A percentile compares a stretch with the other conserved stretches of the same genome.
These are phyloP conservation scores for Quercus mongolica DNA, from an alignment of 306 rosid genomes.

Conservation along the genomic window DNA sequence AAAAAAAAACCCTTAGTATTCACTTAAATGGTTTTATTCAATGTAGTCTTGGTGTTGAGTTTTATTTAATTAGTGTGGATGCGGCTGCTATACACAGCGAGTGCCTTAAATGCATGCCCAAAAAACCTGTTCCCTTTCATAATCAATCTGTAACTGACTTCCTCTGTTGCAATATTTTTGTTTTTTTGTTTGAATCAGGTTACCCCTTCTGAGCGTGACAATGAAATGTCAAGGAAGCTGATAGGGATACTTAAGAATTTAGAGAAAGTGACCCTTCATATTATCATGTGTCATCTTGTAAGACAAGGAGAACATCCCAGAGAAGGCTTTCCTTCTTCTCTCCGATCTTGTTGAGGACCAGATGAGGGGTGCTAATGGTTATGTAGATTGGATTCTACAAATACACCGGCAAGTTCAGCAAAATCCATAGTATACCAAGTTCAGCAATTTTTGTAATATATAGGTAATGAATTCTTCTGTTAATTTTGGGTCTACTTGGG, in stretches of 20 bases:
- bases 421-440: slow-evolving; percentile 37
- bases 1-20: not conserved
- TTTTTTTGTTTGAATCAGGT: slow-evolving; percentile 47
- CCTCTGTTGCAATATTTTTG: slow-evolving; percentile 7
- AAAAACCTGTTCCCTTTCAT: not conserved
- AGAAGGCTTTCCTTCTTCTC: slow-evolving; percentile 83
- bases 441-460: slow-evolving; percentile 1
- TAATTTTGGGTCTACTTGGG: not conserved
- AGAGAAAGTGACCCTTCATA: slow-evolving; percentile 66
- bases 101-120: not conserved
- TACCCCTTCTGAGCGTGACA: slow-evolving; percentile 52
- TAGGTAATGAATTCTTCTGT: not conserved
- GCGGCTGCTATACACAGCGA: not conserved
- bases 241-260: slow-evolving; percentile 52
- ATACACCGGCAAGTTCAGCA: slow-evolving; percentile 90
- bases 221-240: slow-evolving; percentile 83
- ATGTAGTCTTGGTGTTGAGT: not conserved
- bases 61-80: not conserved
- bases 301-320: slow-evolving; percentile 98
- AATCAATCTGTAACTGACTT: not conserved
- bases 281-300: slow-evolving; percentile 75
- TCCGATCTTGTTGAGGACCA: slow-evolving; percentile 92
- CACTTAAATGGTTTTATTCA: not conserved
- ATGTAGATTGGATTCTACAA: slow-evolving; percentile 89
- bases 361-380: slow-evolving; percentile 74